These are phyloP conservation scores for Pleurotus salmoneostramineus DNA, from an alignment of 768 basidiomycete genomes.

Conservation along the genomic window DNA sequence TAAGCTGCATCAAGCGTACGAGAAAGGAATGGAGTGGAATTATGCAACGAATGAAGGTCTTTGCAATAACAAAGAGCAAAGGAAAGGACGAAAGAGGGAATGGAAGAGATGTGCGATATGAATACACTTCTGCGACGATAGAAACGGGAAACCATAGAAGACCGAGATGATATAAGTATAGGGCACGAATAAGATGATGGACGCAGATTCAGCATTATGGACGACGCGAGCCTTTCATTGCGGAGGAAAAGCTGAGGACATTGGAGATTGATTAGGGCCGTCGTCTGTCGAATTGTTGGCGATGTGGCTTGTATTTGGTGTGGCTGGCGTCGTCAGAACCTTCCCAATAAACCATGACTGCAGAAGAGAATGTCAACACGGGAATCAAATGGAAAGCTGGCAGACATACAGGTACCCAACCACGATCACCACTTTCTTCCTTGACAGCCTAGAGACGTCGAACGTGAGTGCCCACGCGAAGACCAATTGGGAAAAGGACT, in stretches of 20 bases:
- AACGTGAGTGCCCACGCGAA: conserved; percentile 12
- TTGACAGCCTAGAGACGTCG: conserved; percentile 70
- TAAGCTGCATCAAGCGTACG: neutral
- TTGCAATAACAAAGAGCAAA: neutral
- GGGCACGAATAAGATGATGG: neutral
- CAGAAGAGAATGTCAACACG: conserved; percentile 10
- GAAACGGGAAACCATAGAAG: neutral
- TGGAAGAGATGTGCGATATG: conserved; percentile 4
- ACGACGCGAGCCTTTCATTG: conserved; percentile 29
- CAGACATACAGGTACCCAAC: conserved; percentile 85
- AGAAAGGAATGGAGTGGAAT: neutral
- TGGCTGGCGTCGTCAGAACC: conserved; percentile 45
- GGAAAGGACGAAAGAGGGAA: conserved; percentile 1
- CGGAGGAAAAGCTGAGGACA: conserved; percentile 80
- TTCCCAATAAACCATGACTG: conserved; percentile 97
- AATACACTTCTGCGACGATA: neutral
- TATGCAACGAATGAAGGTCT: conserved; percentile 9
- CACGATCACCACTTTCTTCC: conserved; percentile 88
- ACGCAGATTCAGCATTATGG: neutral
- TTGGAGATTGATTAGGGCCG: conserved; percentile 48
- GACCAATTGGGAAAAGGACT: conserved; percentile 17
- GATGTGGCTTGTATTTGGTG: conserved; percentile 36
- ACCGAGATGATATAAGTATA: neutral
- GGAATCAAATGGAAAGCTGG: neutral
- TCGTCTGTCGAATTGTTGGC: conserved; percentile 29